Evolutionary conservation across 139 green algal species (phyloP).

Genomic region (Chlamydomonas eustigma): DNA sequence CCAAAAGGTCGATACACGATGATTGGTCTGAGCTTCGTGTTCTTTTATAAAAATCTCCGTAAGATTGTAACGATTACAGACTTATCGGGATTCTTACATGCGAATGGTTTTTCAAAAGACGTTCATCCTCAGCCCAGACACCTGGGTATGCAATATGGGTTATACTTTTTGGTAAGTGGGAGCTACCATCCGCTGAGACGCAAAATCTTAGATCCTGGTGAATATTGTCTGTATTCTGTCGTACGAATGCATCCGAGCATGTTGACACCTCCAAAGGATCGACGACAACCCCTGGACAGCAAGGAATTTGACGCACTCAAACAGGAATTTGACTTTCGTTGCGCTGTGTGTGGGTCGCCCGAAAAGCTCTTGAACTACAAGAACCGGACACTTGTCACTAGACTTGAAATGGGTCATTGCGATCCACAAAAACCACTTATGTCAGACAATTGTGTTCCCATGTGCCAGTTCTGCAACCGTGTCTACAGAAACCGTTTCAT

Average conservation of each 20-base stretch:
- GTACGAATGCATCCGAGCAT: background rate
- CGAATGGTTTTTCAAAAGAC: background rate
- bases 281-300: background rate
- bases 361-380: background rate
- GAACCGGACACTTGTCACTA: background rate
- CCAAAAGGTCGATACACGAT: too few relatives aligned
- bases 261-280: background rate
- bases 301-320: background rate
- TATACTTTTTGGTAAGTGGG: constrained; percentile 5
- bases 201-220: background rate
- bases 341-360: constrained; percentile 10
- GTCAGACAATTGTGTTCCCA: constrained; percentile 8
- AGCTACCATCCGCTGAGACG: background rate
- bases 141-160: constrained; percentile 6
- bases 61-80: background rate
- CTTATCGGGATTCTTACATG: background rate
- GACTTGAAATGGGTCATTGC: background rate
- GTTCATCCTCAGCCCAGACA: constrained; percentile 8
- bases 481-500: constrained; percentile 5
- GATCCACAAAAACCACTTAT: constrained; percentile 1
- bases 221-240: constrained; percentile 5
- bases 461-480: constrained; percentile 13
- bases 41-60: background rate
- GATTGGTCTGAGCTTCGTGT: background rate
- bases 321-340: background rate